These are phyloP conservation scores for Hymenoscyphus occultus DNA, from an alignment of 2,329 filamentous ascomycete genomes.

Conservation along the genomic window DNA sequence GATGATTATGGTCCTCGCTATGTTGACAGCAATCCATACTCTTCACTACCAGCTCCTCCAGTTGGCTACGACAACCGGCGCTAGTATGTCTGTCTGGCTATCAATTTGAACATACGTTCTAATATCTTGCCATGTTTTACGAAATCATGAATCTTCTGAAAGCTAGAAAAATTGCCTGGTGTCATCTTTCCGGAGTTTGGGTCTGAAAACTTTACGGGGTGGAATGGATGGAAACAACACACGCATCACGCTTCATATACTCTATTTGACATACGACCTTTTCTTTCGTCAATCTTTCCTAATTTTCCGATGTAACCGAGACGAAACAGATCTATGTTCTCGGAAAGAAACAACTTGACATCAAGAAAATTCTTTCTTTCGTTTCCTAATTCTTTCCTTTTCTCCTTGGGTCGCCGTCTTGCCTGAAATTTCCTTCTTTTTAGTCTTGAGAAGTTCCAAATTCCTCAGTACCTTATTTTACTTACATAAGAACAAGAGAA, in stretches of 20 bases:
- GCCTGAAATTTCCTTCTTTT: background rate
- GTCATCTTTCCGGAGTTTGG: background rate
- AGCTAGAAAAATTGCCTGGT: background rate
- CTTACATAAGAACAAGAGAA: slow-evolving; percentile 27
- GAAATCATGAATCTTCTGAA: background rate
- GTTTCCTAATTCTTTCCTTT: slow-evolving; percentile 10
- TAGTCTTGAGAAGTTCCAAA: slow-evolving; percentile 2
- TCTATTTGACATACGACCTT: background rate
- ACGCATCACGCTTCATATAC: background rate
- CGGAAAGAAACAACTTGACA: too few relatives aligned
- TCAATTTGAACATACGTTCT: background rate
- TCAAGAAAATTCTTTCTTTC: slow-evolving; percentile 14
- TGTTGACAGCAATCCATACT: slow-evolving; percentile 46
- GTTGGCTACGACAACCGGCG: slow-evolving; percentile 29
- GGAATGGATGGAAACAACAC: background rate
- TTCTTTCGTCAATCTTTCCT: background rate
- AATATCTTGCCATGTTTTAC: slow-evolving; percentile 1
- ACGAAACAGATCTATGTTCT: background rate
- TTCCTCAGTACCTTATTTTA: background rate
- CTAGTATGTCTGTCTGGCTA: slow-evolving; percentile 8
- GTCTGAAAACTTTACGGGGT: background rate
- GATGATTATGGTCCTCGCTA: slow-evolving; percentile 41
- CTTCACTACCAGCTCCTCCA: slow-evolving; percentile 35
- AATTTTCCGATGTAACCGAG: background rate
- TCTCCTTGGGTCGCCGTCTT: slow-evolving; percentile 10